These are phyloP conservation scores for Aspergillus piperis DNA, from an alignment of 2,329 filamentous ascomycete species.

Conservation along the genomic window DNA sequence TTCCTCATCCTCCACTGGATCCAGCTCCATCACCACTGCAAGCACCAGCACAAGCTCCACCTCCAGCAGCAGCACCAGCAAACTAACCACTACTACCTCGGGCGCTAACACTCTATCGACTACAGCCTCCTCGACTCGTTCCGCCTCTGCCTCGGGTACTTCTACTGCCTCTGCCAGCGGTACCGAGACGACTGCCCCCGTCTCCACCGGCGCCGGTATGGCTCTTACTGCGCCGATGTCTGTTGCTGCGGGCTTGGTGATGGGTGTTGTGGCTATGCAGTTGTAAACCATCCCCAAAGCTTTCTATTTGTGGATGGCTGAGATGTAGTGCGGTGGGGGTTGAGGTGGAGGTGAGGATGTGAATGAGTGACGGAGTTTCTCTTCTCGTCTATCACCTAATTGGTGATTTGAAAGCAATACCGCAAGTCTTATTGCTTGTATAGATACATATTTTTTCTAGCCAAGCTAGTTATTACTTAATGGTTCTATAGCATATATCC, in stretches of 20 bases:
- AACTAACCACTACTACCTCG: constrained; percentile 11
- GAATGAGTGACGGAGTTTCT: no score
- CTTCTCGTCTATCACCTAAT: no score
- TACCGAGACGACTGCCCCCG: not conserved
- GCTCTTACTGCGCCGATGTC: constrained; percentile 16
- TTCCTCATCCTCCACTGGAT: constrained; percentile 6
- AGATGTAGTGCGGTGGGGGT: no score
- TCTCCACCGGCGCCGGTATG: constrained; percentile 12
- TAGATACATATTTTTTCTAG: no score
- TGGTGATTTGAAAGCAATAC: no score
- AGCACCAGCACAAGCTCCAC: not conserved
- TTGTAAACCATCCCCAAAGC: constrained; percentile 1
- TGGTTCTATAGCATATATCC: no score
- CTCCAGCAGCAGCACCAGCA: not conserved
- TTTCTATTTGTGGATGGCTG: no score
- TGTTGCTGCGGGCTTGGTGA: constrained; percentile 23
- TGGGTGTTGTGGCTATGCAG: constrained; percentile 22
- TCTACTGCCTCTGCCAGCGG: constrained; percentile 8
- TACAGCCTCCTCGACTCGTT: not conserved
- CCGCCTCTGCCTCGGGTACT: constrained; percentile 1
- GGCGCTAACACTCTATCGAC: constrained; percentile 15
- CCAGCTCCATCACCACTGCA: not conserved
- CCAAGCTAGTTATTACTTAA: no score
- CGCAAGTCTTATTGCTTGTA: no score
- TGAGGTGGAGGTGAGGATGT: no score